Evolutionary conservation across 768 basidiomycete species (phyloP).

Genomic region (Myochromella boudieri): DNA sequence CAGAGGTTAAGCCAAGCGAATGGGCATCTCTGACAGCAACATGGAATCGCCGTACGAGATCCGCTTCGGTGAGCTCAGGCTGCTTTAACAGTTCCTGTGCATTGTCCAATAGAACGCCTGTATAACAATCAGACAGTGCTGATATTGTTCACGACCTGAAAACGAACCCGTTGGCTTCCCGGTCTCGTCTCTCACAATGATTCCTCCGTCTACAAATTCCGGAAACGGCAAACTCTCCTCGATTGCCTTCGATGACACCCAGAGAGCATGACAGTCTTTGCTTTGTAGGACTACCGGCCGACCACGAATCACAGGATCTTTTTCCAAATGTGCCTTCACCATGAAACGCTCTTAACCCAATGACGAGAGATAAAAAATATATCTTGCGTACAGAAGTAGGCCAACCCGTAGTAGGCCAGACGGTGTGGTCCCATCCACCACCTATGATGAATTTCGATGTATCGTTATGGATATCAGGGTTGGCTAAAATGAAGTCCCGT

Average conservation of each 20-base stretch:
- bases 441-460: conserved; percentile 67
- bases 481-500: conserved; percentile 55
- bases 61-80: conserved; percentile 61
- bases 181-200: conserved; percentile 65
- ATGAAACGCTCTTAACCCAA: neutral
- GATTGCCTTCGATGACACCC: conserved; percentile 73
- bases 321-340: conserved; percentile 70
- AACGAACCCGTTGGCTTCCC: conserved; percentile 71
- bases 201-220: conserved; percentile 71
- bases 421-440: conserved; percentile 91
- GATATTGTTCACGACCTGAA: conserved; percentile 4
- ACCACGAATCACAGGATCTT: conserved; percentile 63
- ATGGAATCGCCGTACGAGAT: conserved; percentile 60
- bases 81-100: conserved; percentile 74
- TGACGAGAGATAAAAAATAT: conserved; percentile 2
- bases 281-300: conserved; percentile 77
- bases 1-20: conserved; percentile 70
- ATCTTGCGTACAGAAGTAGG: conserved; percentile 60
- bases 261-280: conserved; percentile 87
- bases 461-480: conserved; percentile 57
- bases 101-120: conserved; percentile 82
- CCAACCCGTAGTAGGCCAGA: conserved; percentile 60
- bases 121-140: conserved; percentile 5
- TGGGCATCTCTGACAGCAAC: conserved; percentile 68
- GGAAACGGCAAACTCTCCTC: conserved; percentile 63